A percentile compares a stretch with the other conserved stretches of the same genome.
Evolutionary conservation across 2,329 filamentous ascomycete species (phyloP).

Genomic region (Blastomyces parvus): DNA sequence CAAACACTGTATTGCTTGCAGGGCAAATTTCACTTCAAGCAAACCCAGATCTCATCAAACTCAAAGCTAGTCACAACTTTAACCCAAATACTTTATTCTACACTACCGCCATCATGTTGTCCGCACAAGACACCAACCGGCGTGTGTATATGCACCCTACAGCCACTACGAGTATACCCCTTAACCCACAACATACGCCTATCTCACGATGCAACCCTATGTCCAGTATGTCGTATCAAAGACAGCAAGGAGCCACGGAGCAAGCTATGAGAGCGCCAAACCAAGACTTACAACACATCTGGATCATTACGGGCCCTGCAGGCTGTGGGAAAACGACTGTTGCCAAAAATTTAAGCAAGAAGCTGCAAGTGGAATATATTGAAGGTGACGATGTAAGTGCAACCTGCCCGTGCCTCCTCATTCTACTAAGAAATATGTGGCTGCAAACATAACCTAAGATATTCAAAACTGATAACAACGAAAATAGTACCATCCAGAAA

Average conservation of each 20-base stretch:
- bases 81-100: constrained; percentile 6
- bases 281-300: constrained; percentile 54
- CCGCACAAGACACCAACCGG: constrained; percentile 26
- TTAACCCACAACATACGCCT: constrained; percentile 17
- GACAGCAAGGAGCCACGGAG: not conserved
- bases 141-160: constrained; percentile 10
- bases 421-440: not conserved
- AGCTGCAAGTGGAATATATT: constrained; percentile 59
- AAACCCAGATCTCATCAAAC: not conserved
- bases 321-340: constrained; percentile 73
- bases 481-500: constrained; percentile 40
- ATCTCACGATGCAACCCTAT: constrained; percentile 14
- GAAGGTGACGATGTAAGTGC: constrained; percentile 66
- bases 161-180: not conserved
- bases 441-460: not conserved
- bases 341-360: constrained; percentile 53
- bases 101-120: constrained; percentile 30
- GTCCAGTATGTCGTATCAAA: not conserved
- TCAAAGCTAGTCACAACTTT: not conserved
- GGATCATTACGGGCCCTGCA: constrained; percentile 69
- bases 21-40: not conserved
- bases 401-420: not conserved
- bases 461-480: constrained; percentile 4
- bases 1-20: not conserved
- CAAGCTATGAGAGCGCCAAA: not conserved